Percentiles rank a stretch among this genome's conserved stretches.
Evolutionary conservation across 352 stramenopile species (phyloP).

Genomic region (Globisporangium iwayamae): DNA sequence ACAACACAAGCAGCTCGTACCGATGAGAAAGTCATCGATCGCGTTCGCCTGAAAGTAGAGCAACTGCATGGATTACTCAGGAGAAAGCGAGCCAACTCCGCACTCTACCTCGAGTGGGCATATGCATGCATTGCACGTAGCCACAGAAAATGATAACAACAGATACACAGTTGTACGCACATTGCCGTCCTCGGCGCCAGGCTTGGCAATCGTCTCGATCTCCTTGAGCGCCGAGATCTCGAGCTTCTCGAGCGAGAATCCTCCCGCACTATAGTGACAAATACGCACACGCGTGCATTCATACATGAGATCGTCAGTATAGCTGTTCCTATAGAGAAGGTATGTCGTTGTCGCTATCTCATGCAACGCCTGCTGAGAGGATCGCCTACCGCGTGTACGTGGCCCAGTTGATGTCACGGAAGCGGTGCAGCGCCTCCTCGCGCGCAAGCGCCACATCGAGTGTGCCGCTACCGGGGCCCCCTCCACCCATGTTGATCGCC

Average conservation of each 20-base stretch:
- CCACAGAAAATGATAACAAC: background rate
- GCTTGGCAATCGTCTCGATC: slow-evolving; percentile 74
- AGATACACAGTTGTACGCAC: slow-evolving; percentile 25
- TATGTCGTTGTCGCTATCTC: background rate
- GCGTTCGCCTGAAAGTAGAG: slow-evolving; percentile 45
- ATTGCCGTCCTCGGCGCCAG: slow-evolving; percentile 51
- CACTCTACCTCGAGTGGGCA: background rate
- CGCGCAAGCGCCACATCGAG: slow-evolving; percentile 72
- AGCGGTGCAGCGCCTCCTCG: slow-evolving; percentile 82
- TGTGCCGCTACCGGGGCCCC: slow-evolving; percentile 20
- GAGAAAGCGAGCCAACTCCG: slow-evolving; percentile 1
- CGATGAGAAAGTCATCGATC: slow-evolving; percentile 68
- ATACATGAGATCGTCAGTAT: background rate
- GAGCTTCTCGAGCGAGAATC: slow-evolving; percentile 83
- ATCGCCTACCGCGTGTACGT: slow-evolving; percentile 73
- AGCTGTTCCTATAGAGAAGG: background rate
- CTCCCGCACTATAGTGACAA: slow-evolving; percentile 37
- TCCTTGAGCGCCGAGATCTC: slow-evolving; percentile 85
- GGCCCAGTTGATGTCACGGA: slow-evolving; percentile 89
- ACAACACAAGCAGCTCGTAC: slow-evolving; percentile 13
- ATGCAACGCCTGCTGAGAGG: background rate
- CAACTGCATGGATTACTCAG: slow-evolving; percentile 20
- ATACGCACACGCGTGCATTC: background rate
- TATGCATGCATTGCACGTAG: too few species aligned
- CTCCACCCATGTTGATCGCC: slow-evolving; percentile 60